Conservation (phyloP, 257 asterid species). For the Solanum infundibuliforme region DNA sequence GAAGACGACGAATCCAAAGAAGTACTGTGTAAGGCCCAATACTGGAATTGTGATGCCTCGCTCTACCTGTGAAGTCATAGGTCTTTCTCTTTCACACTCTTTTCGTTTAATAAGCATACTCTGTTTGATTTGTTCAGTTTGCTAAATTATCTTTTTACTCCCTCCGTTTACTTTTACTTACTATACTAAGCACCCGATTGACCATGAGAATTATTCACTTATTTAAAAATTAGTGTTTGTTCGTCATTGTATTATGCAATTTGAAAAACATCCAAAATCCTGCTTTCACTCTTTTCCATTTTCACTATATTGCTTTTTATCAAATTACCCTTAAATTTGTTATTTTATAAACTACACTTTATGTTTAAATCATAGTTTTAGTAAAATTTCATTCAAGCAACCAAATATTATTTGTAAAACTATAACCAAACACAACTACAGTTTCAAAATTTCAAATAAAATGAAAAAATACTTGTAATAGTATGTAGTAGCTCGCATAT, state of each 20-base stretch:
- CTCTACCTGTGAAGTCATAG: conserved; percentile 65
- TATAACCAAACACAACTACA: not conserved
- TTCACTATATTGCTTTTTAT: not conserved
- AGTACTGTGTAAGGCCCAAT: conserved; percentile 96
- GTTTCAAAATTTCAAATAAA: not conserved
- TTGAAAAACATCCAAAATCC: not conserved
- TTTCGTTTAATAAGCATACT: not conserved
- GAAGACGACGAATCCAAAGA: conserved; percentile 97
- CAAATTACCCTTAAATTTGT: not conserved
- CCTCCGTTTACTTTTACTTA: not conserved
- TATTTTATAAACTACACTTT: not conserved
- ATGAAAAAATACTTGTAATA: not conserved
- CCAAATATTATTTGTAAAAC: not conserved
- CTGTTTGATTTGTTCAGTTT: not conserved
- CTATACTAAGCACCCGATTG: not conserved
- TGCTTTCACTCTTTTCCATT: not conserved
- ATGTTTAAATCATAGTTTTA: not conserved
- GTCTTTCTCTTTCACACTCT: conserved; percentile 19
- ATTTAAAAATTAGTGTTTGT: not conserved
- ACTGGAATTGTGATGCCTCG: conserved; percentile 87
- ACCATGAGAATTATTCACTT: not conserved
- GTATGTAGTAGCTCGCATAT: not conserved
- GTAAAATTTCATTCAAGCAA: not conserved
- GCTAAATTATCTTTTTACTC: not conserved
- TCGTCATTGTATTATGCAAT: not conserved